These are phyloP conservation scores for Sclerotinia nivalis DNA, from an alignment of 2,329 filamentous ascomycete species.

Conservation along the genomic window DNA sequence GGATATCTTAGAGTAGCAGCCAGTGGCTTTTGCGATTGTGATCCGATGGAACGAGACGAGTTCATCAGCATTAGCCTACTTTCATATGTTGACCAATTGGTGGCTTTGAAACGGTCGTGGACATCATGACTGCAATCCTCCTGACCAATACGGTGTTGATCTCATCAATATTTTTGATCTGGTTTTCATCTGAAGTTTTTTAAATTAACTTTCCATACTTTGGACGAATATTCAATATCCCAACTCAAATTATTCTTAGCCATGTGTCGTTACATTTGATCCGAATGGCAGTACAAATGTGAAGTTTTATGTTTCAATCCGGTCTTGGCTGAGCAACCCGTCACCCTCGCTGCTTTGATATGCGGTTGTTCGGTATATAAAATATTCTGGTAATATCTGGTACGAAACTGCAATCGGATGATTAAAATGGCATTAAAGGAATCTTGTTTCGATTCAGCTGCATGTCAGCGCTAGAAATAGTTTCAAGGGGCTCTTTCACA, in stretches of 20 bases:
- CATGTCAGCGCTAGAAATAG: slow-evolving; percentile 5
- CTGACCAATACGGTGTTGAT: slow-evolving; percentile 19
- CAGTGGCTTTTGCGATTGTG: slow-evolving; percentile 14
- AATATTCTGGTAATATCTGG: no score
- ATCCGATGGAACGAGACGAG: not conserved
- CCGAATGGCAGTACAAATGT: not conserved
- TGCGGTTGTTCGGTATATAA: not conserved
- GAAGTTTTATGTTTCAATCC: not conserved
- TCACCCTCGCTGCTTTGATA: not conserved
- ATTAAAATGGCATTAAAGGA: not conserved
- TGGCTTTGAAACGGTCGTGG: not conserved
- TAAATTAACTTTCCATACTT: not conserved
- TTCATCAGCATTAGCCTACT: slow-evolving; percentile 8
- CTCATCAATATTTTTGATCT: not conserved
- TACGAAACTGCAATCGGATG: not conserved
- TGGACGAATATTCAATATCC: not conserved
- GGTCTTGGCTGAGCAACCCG: slow-evolving; percentile 4
- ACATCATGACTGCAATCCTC: slow-evolving; percentile 18
- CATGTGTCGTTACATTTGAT: not conserved
- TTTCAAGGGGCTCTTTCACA: not conserved
- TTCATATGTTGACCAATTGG: slow-evolving; percentile 6
- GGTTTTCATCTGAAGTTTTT: slow-evolving; percentile 8
- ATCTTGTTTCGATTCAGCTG: slow-evolving; percentile 5
- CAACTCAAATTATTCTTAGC: not conserved
- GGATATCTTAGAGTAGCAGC: not conserved